Percentiles rank a stretch among this genome's conserved stretches.
phyloP scores from a whole-genome alignment of 2,329 filamentous ascomycete genomes.

The Alternaria novae-zelandiae region DNA sequence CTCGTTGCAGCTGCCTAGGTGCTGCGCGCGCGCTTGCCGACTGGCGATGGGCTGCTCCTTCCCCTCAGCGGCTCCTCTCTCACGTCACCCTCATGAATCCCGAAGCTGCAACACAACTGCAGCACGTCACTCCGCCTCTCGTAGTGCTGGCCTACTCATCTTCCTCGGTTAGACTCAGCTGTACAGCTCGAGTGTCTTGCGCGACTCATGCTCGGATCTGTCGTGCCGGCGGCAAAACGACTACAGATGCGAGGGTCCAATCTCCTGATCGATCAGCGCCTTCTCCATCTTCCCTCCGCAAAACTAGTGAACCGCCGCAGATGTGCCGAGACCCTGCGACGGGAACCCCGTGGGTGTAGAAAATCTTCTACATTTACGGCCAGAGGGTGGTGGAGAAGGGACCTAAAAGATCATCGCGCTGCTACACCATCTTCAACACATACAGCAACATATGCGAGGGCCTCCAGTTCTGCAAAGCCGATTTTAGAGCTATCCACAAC shows the following conservation, averaged over 20 bases:
- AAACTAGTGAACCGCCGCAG: conserved; percentile 22
- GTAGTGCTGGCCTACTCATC: not conserved
- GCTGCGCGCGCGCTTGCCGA: conserved; percentile 14
- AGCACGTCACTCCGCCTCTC: not conserved
- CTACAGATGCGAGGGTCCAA: conserved; percentile 14
- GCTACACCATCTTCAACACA: not conserved
- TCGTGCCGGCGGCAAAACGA: conserved; percentile 8
- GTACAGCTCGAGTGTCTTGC: not conserved
- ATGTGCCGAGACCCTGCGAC: conserved; percentile 16
- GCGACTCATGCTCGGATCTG: conserved; percentile 3
- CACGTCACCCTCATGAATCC: not conserved
- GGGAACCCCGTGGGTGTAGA: conserved; percentile 13
- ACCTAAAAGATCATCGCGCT: conserved; percentile 2
- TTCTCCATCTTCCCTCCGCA: conserved; percentile 15
- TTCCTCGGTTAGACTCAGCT: not conserved
- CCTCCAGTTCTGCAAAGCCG: not conserved
- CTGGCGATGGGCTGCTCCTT: not conserved
- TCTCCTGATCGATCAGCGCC: conserved; percentile 6
- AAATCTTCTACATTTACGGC: conserved; percentile 4
- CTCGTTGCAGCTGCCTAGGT: not conserved
- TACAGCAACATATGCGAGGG: conserved; percentile 4
- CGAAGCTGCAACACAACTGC: not conserved
- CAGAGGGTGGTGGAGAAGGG: not conserved
- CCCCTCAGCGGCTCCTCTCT: not conserved
- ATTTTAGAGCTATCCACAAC: not conserved